Base-by-base conservation (phyloP, 768 basidiomycete species). In the Stropharia rugosoannulata region DNA sequence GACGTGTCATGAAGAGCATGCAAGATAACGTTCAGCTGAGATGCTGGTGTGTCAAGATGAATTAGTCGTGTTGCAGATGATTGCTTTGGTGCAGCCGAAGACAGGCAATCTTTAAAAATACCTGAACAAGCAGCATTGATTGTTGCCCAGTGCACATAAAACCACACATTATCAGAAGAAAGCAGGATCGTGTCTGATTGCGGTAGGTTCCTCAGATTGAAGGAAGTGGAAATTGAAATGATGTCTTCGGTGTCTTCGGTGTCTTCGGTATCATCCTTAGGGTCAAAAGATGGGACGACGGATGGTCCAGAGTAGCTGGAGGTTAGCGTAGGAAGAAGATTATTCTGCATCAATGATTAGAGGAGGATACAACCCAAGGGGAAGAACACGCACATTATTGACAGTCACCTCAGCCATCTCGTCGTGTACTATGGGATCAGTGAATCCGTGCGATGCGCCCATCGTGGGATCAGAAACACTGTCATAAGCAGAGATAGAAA, bases 131-230 rank as follows among this genome's bases (percentile, higher is more conserved):
- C 70, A 22, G 62, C 49, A 37, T 79, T 66, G 37, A 88, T 63
- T 32, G 74, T 64, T 5, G 73, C 62, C 0, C 70, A 62, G 64
- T 85, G 79, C 5, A 80, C 78, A 58, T 86, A 85, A 73, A 88
- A 88, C 60, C 85, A 79, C 36, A 87, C 82, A 0, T 76, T 75
- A 58, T 88, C 86, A 39, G 81, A 75, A 6, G 85, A 81, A 45
- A 80, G 64, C 38, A 86, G 60, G 56, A 84, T 71, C 4, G 65
- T 62, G 44, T 70, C 66, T 1, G 57, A 47, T 7, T 42, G 4
- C 8, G 66, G 62, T 39, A 62, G 51, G 7, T 52, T 37, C 2
- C 58, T 60, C 4, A 66, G 70, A 38, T 65, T 59, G 51, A 72
- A 73, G 10, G 66, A 59, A 1, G 70, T 69, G 7, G 72, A 71